These are phyloP conservation scores for Russula ochroleuca DNA, from an alignment of 768 basidiomycete genomes.

Conservation along the genomic window DNA sequence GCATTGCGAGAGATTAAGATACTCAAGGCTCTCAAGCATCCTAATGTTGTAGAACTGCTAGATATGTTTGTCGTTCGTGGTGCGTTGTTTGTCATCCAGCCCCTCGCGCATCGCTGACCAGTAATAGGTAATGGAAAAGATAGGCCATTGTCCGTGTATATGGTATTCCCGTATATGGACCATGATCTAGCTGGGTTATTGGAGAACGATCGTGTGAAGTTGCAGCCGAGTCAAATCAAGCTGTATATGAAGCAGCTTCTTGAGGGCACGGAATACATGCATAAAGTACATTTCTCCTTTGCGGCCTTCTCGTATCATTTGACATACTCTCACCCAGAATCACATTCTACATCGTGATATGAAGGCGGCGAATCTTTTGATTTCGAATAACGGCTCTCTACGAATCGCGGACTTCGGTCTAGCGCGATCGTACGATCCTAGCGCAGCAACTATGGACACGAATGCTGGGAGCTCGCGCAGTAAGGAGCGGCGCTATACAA, in stretches of 20 bases:
- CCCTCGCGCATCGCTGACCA: slow-evolving; percentile 10
- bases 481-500: slow-evolving; percentile 78
- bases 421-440: slow-evolving; percentile 72
- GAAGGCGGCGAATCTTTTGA: slow-evolving; percentile 96
- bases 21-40: slow-evolving; percentile 82
- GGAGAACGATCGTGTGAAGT: slow-evolving; percentile 84
- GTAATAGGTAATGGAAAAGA: slow-evolving; percentile 58
- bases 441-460: slow-evolving; percentile 39
- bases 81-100: slow-evolving; percentile 36
- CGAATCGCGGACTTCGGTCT: slow-evolving; percentile 96
- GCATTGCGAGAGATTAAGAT: slow-evolving; percentile 97
- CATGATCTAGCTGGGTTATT: slow-evolving; percentile 94
- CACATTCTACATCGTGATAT: slow-evolving; percentile 97
- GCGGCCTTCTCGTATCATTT: slow-evolving; percentile 7
- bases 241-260: slow-evolving; percentile 93
- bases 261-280: slow-evolving; percentile 96
- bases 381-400: slow-evolving; percentile 78
- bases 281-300: slow-evolving; percentile 57
- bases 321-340: slow-evolving; percentile 52
- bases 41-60: slow-evolving; percentile 78
- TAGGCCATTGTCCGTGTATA: slow-evolving; percentile 77
- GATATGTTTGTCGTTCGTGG: slow-evolving; percentile 91
- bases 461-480: slow-evolving; percentile 39
- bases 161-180: slow-evolving; percentile 99
- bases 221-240: slow-evolving; percentile 85